Evolutionary conservation across 768 basidiomycete genomes (phyloP), one percentile per base, ranked within the genome.

Genomic region (Rhizopogon vesiculosus): DNA sequence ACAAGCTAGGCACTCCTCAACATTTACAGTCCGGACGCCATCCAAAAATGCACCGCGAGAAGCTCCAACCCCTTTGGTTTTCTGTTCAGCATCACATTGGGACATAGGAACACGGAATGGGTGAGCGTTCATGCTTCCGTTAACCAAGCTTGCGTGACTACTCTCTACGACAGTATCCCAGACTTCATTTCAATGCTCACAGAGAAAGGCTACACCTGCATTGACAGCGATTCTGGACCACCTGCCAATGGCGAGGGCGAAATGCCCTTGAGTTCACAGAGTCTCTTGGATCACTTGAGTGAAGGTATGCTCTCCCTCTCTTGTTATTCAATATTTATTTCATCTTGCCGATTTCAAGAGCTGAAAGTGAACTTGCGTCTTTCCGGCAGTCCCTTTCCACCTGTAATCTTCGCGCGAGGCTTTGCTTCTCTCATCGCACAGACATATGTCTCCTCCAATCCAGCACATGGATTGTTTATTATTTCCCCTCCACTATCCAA

Each of bases 371-470:
- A 76, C 35, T 69, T 84, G 49, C 72, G 73, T 18, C 64, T 74
- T 7, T 69, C 77, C 15, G 68, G 65, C 5, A 75, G 77, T 40
- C 77, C 82, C 8, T 85, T 84, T 57, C 79, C 84, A 0, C 84
- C 84, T 1, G 75, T 86, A 31, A 71, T 86, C 39, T 70, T 85
- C 57, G 78, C 83, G 2, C 75, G 76, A 25, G 73, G 74, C 6
- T 60, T 72, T 4, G 74, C 76, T 9, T 76, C 83, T 53, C 71
- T 87, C 38, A 76, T 89, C 52, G 78, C 83, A 7, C 84, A 89
- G 65, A 74, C 80, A 19, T 89, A 86, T 65, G 79, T 89, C 57
- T 86, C 83, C 2, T 86, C 84, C 19, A 70, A 87, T 61, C 85
- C 87, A 2, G 83, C 83, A 6, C 73, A 76, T 5, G 87, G 78